Base-by-base conservation (phyloP, 2,329 filamentous ascomycete genomes). In the Ceratocystis lukuohia region DNA sequence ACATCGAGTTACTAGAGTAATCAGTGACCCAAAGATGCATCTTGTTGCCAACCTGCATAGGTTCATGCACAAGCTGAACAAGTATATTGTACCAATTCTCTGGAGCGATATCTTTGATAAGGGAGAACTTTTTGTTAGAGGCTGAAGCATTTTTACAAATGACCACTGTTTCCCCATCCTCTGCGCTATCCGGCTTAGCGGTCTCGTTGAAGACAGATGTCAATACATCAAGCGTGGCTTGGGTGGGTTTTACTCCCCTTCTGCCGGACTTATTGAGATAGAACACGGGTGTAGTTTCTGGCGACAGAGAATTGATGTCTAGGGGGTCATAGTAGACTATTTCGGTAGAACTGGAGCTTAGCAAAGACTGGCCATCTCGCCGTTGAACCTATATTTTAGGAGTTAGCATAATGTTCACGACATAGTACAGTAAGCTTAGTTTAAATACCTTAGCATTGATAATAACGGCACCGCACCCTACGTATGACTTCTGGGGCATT, bases 1-100 rank as follows among this genome's bases (percentile, higher is more conserved):
- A 6, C 5, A 17, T 28, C 0, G 78, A 72, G 71, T 96, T 90
- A 63, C 83, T 76, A 0, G 91, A 95, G 74, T 92, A 96, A 74
- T 96, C 92, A 0, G 89, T 88, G 20, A 96, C 77, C 78, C 91
- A 91, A 0, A 96, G 69, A 4, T 84, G 83, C 12, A 82, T 75
- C 66, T 75, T 81, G 30, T 81, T 79, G 25, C 73, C 72, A 5
- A 70, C 22, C 37, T 78, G 75, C 56, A 74, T 79, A 0, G 81
- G 80, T 1, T 77, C 75, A 59, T 74, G 78, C 61, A 91, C 81
- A 1, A 96, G 83, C 72, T 92, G 82, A 1, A 83, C 91, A 20
- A 89, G 77, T 1, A 95, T 72, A 72, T 96, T 84, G 71, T 81
- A 84, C 72, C 87, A 95, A 0, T 71, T 77, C 15, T 74, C 74